Percentiles rank a stretch among this genome's conserved stretches.
Conservation (phyloP, 2,329 filamentous ascomycete genomes). For the Proliferodiscus dingleyae region DNA sequence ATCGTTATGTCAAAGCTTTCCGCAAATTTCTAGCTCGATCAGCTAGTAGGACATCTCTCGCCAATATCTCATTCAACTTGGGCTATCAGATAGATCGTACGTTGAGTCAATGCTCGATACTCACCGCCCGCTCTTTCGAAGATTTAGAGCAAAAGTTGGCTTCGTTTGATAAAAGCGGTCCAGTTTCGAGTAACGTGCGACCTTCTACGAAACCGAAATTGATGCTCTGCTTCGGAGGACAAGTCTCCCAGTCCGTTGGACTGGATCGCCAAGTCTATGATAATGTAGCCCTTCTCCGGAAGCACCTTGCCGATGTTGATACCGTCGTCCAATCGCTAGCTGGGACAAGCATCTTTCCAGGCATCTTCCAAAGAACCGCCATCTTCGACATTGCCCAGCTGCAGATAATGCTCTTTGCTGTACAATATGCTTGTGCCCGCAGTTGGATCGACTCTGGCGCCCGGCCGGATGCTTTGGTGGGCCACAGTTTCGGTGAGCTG, state of each 20-base stretch:
- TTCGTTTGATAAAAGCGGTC: not conserved
- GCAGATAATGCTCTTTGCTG: slow-evolving; percentile 12
- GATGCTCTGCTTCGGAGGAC: slow-evolving; percentile 1
- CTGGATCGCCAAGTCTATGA: not conserved
- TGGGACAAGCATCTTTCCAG: slow-evolving; percentile 3
- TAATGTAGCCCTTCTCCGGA: not conserved
- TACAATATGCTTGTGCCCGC: slow-evolving; percentile 16
- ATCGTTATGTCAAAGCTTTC: no score
- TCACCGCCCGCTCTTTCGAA: slow-evolving; percentile 24
- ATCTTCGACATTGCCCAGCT: slow-evolving; percentile 8
- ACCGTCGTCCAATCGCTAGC: not conserved
- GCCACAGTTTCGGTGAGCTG: slow-evolving; percentile 38
- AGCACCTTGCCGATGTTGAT: not conserved
- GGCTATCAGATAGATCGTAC: slow-evolving; percentile 28
- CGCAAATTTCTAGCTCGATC: no score
- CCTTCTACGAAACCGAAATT: no score
- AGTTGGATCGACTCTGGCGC: slow-evolving; percentile 17
- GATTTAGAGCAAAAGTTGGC: slow-evolving; percentile 26
- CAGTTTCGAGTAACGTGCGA: no score
- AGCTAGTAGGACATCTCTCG: no score
- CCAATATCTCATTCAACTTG: slow-evolving; percentile 34
- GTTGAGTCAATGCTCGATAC: slow-evolving; percentile 20
- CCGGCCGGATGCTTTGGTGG: slow-evolving; percentile 16
- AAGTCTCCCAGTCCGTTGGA: not conserved
- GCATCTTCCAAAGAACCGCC: slow-evolving; percentile 7